Base-by-base conservation (phyloP, 2,329 filamentous ascomycete genomes). In the Phymatotrichopsis omnivora region DNA sequence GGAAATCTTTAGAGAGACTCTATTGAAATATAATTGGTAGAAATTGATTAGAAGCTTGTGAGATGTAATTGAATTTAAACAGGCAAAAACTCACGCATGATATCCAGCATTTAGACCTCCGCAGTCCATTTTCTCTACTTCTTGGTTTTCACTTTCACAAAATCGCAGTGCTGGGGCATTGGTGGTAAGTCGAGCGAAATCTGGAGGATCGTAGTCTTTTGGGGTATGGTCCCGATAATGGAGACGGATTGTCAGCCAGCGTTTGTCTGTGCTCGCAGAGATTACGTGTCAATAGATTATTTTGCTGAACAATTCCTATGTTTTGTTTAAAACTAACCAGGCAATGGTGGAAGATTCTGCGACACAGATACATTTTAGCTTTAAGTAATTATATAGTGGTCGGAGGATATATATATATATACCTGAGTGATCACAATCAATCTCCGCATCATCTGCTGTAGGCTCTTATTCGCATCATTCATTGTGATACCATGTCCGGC, bases 191-290 rank as follows among this genome's bases (percentile, higher is more conserved):
- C 50, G 47, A 8, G 47, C 43, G 42, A 60, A 60, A n/a, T 52
- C 54, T 27, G 54, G 55, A 10, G 57, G 56, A 27, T 54, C 47
- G 41, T 59, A 60, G 10, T 56, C 40, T 2, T 43, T 47, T 4
- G 58, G 58, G 5, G 57, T 54, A 22, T 56, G 46, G 11, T 57
- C 48, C 7, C 50, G 47, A 44, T 60, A 59, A 27, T 58, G 55
- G 6, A 60, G 37, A 7, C 54, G 56, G 33, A 60, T 55, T 6
- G 56, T 57, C 23, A 60, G 53, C 46, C 55, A 60, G n/a, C 55
- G 51, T 38, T 55, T 49, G 32, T 59, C 58, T 59, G 31, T 7
- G n/a, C n/a, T n/a, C 10, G 8, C 12, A 34, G 17, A 6, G 8
- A 6, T n/a, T n/a, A n/a, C n/a, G n/a, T n/a, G n/a, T n/a, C n/a